These are phyloP conservation scores for Sporothrix brasiliensis DNA, from an alignment of 2,329 filamentous ascomycete species.

Conservation along the genomic window DNA sequence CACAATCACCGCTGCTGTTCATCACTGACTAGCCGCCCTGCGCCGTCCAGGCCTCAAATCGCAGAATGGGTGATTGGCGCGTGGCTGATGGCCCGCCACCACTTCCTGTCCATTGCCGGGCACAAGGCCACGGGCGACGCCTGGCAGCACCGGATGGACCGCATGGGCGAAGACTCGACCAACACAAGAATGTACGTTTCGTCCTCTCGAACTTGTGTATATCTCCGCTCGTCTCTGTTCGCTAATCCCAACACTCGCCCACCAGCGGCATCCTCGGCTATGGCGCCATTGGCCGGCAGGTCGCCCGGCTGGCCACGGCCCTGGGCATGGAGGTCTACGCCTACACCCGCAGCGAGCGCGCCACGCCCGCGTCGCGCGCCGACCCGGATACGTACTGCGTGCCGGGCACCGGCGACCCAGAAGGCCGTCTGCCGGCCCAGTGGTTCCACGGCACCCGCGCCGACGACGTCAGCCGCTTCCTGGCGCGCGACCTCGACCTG, in stretches of 20 bases:
- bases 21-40: not conserved
- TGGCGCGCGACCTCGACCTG: constrained; percentile 55
- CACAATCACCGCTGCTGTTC: not conserved
- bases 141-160: constrained; percentile 26
- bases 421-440: constrained; percentile 46
- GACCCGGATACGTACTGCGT: constrained; percentile 64
- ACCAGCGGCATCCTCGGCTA: constrained; percentile 49
- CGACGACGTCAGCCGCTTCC: constrained; percentile 53
- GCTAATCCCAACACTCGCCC: not conserved
- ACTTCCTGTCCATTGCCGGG: constrained; percentile 27
- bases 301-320: constrained; percentile 55
- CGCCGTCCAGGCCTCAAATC: constrained; percentile 42
- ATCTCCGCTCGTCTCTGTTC: not conserved
- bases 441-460: constrained; percentile 51
- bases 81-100: constrained; percentile 40
- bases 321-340: constrained; percentile 69
- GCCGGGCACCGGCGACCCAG: constrained; percentile 58
- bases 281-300: constrained; percentile 50
- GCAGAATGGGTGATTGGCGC: constrained; percentile 42
- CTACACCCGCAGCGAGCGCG: constrained; percentile 59
- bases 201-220: too few species aligned
- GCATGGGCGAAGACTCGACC: constrained; percentile 41
- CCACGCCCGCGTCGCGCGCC: constrained; percentile 59
- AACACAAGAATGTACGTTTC: constrained; percentile 43
- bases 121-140: constrained; percentile 34